Percentiles rank a stretch among this genome's conserved stretches.
phyloP scores from a whole-genome alignment of 1,284 basidiomycete genomes.

The Singerocomus rubriflavus region DNA sequence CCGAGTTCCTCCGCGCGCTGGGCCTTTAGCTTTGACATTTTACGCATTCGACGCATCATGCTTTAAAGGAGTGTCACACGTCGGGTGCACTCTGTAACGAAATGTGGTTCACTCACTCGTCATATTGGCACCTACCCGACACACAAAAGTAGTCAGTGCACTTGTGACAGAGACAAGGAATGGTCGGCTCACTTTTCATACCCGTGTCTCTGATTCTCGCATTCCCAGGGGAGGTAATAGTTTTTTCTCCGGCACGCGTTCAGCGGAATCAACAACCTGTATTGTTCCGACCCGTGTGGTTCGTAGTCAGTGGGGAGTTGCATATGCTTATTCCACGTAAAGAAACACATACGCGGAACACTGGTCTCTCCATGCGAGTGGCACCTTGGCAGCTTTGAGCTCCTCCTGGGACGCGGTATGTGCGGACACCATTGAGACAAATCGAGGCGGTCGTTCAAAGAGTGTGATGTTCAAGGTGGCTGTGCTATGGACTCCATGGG shows the following conservation, averaged over 20 bases:
- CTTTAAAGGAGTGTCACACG: slow-evolving; percentile 39
- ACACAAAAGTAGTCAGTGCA: slow-evolving; percentile 10
- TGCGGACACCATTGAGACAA: slow-evolving; percentile 55
- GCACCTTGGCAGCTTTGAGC: slow-evolving; percentile 73
- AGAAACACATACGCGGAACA: slow-evolving; percentile 78
- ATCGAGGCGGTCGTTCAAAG: too few relatives aligned
- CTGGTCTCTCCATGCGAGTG: slow-evolving; percentile 84
- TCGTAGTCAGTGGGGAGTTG: background rate
- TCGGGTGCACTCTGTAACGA: background rate
- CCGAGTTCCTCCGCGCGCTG: slow-evolving; percentile 56
- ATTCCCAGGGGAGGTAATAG: slow-evolving; percentile 78
- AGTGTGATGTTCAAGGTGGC: too few relatives aligned
- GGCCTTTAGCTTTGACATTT: slow-evolving; percentile 67
- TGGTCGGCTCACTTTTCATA: slow-evolving; percentile 68
- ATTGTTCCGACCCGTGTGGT: background rate
- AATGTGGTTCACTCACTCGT: slow-evolving; percentile 68
- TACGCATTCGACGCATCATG: slow-evolving; percentile 83
- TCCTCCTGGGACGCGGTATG: slow-evolving; percentile 83
- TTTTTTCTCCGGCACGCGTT: slow-evolving; percentile 77
- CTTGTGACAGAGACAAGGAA: background rate
- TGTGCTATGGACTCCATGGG: too few relatives aligned
- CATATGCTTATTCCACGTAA: background rate
- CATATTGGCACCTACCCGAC: slow-evolving; percentile 79
- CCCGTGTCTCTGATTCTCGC: slow-evolving; percentile 73
- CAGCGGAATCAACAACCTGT: slow-evolving; percentile 80